These are phyloP conservation scores for Kodamaea sp. DNA, from an alignment of 1,139 yeast genomes.

Conservation along the genomic window DNA sequence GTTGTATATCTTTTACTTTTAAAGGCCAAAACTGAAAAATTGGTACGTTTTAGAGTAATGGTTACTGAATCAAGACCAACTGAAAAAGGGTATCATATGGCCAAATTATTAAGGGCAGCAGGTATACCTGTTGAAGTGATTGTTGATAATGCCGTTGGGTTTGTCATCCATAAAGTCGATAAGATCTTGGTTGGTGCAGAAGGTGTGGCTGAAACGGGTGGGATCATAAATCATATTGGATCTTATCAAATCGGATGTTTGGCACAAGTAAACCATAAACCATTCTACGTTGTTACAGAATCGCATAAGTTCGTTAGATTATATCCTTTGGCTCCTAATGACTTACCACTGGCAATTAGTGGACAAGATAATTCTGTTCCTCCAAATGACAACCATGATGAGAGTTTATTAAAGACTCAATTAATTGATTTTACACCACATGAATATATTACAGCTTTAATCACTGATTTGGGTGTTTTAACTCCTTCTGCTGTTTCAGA, in stretches of 20 bases:
- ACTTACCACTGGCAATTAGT: slow-evolving; percentile 66
- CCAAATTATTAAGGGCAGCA: slow-evolving; percentile 59
- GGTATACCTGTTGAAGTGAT: slow-evolving; percentile 90
- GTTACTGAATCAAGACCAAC: slow-evolving; percentile 93
- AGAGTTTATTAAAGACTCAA: slow-evolving; percentile 31
- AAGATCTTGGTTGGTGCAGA: slow-evolving; percentile 97
- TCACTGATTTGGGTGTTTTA: slow-evolving; percentile 92
- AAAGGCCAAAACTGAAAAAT: slow-evolving; percentile 66
- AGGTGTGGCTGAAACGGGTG: slow-evolving; percentile 98
- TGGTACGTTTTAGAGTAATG: slow-evolving; percentile 81
- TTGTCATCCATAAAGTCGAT: slow-evolving; percentile 85
- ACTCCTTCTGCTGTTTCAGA: slow-evolving; percentile 98
- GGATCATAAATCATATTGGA: slow-evolving; percentile 93
- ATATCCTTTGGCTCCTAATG: slow-evolving; percentile 92
- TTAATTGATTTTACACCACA: slow-evolving; percentile 91
- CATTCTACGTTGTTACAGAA: slow-evolving; percentile 92
- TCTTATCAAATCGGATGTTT: slow-evolving; percentile 92
- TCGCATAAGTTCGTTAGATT: slow-evolving; percentile 94
- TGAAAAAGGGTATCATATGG: slow-evolving; percentile 75
- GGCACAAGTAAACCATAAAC: slow-evolving; percentile 87
- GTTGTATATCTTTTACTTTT: slow-evolving; percentile 76
- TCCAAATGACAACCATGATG: slow-evolving; percentile 17
- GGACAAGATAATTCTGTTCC: slow-evolving; percentile 12
- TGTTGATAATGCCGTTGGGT: slow-evolving; percentile 89
- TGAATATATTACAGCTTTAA: slow-evolving; percentile 89